Percentiles rank a stretch among this genome's conserved stretches.
Evolutionary conservation across 768 basidiomycete genomes (phyloP).

Genomic region (Asterophora lycoperdoides): DNA sequence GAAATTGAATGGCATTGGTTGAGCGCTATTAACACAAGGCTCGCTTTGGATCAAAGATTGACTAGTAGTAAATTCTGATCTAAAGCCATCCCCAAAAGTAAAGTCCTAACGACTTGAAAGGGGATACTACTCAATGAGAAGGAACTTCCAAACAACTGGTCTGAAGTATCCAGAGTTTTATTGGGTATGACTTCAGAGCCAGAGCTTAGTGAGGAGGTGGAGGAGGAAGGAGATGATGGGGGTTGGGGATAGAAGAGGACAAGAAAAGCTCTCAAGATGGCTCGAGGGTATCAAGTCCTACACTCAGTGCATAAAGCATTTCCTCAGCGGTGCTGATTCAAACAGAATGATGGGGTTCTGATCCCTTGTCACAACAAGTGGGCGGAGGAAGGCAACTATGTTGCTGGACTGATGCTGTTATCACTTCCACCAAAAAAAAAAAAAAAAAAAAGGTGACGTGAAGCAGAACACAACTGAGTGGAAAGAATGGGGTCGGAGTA

Average conservation of each 20-base stretch:
- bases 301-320: constrained; percentile 8
- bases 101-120: not conserved
- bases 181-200: not conserved
- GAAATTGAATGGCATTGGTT: not conserved
- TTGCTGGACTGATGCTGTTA: no score
- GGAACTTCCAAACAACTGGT: not conserved
- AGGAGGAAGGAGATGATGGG: no score
- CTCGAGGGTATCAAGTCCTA: not conserved
- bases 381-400: no score
- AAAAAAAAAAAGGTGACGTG: no score
- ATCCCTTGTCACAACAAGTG: no score
- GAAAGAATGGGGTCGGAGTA: no score
- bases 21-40: not conserved
- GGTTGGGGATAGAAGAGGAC: no score
- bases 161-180: not conserved
- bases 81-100: not conserved
- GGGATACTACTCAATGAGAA: not conserved
- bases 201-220: no score
- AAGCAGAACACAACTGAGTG: no score
- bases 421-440: no score
- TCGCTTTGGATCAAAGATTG: not conserved
- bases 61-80: not conserved
- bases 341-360: no score
- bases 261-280: no score
- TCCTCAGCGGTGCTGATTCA: constrained; percentile 4